phyloP scores from a whole-genome alignment of 257 asterid genomes.

The Mitragyna speciosa region DNA sequence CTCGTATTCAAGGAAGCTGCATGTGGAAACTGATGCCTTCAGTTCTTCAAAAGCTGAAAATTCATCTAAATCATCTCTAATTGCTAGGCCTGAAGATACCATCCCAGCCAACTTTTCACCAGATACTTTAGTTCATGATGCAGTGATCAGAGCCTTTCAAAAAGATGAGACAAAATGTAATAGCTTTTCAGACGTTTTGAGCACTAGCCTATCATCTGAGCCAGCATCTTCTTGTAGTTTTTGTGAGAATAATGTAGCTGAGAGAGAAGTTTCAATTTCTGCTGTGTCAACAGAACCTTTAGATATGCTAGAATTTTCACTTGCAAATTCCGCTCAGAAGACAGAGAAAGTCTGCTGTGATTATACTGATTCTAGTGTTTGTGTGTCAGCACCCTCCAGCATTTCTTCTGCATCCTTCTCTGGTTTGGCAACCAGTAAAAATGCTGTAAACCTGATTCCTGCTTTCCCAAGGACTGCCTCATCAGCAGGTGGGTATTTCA shows the following conservation, averaged over 20 bases:
- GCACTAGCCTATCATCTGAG: conserved; percentile 30
- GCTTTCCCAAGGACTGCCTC: conserved; percentile 13
- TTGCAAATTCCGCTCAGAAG: conserved; percentile 17
- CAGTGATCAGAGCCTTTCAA: conserved; percentile 21
- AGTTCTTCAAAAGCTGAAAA: not conserved
- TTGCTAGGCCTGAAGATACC: conserved; percentile 5
- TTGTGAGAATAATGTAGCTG: conserved; percentile 22
- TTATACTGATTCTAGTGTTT: conserved; percentile 16
- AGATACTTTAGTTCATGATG: conserved; percentile 28
- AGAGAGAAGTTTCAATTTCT: conserved; percentile 25
- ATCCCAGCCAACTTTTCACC: conserved; percentile 6
- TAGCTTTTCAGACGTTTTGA: conserved; percentile 23
- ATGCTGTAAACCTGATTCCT: conserved; percentile 29
- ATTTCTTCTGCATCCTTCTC: conserved; percentile 25
- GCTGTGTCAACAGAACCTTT: conserved; percentile 28
- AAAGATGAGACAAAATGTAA: conserved; percentile 18
- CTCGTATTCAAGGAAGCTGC: conserved; percentile 1
- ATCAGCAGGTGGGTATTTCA: conserved; percentile 45
- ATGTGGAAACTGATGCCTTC: not conserved
- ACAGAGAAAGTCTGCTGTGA: conserved; percentile 22
- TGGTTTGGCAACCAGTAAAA: conserved; percentile 17
- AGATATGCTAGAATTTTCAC: conserved; percentile 15
- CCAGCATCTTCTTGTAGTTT: conserved; percentile 19
- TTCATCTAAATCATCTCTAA: conserved; percentile 9
- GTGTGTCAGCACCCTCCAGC: conserved; percentile 19